A percentile compares a stretch with the other conserved stretches of the same genome.
Evolutionary conservation across 345 rosid species (phyloP).

Genomic region (Rhodomyrtus tomentosa): DNA sequence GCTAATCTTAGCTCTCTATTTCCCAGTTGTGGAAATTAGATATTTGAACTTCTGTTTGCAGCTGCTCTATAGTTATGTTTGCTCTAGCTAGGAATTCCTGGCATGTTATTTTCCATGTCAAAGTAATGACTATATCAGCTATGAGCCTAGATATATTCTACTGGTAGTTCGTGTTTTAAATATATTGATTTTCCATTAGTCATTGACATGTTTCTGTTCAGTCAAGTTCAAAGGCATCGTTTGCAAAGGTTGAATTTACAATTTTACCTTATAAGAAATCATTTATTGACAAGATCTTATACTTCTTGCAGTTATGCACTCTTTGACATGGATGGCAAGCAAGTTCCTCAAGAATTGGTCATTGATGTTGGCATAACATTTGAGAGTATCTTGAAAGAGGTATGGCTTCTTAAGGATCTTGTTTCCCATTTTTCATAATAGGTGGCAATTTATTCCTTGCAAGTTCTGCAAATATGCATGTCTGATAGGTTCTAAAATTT

Average conservation of each 20-base stretch:
- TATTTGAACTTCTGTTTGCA: neutral
- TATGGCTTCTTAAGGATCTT: slow-evolving; percentile 5
- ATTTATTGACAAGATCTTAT: neutral
- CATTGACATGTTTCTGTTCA: neutral
- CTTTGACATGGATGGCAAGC: slow-evolving; percentile 75
- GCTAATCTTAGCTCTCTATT: neutral
- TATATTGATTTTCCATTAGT: neutral
- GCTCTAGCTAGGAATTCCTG: too few species aligned
- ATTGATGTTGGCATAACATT: slow-evolving; percentile 61
- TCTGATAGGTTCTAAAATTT: neutral
- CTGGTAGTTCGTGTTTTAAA: neutral
- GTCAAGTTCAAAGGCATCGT: neutral
- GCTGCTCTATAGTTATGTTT: neutral
- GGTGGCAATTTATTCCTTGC: neutral
- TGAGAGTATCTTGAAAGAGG: slow-evolving; percentile 78
- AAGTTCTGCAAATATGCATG: neutral
- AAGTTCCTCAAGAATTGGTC: slow-evolving; percentile 78
- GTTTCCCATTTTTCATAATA: neutral
- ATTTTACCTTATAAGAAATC: neutral
- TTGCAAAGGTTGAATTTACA: neutral
- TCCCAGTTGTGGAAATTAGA: neutral
- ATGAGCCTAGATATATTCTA: neutral
- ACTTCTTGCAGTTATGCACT: slow-evolving; percentile 67
- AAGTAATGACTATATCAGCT: neutral
- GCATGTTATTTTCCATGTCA: neutral